A percentile compares a stretch with the other conserved stretches of the same genome.
phyloP scores from a whole-genome alignment of 805 yeast species.

The Kodamaea fukazawae region DNA sequence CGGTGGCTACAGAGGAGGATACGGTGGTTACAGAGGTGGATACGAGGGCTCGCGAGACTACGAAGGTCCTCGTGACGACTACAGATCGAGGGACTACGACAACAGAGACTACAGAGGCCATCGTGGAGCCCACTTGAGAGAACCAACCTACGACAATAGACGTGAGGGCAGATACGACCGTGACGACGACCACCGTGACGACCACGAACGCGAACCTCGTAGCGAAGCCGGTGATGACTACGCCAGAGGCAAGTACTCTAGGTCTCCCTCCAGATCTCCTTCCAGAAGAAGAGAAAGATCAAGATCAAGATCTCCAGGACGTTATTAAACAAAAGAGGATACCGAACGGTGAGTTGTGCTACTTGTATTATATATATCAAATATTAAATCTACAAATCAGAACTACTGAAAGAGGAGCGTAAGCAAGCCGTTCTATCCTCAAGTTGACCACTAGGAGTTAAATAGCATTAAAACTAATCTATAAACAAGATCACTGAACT shows the following conservation, averaged over 20 bases:
- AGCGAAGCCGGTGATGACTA: constrained; percentile 12
- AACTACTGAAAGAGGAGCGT: no score
- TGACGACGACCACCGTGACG: constrained; percentile 8
- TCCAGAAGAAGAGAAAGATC: constrained; percentile 18
- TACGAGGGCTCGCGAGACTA: constrained; percentile 16
- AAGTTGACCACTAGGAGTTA: no score
- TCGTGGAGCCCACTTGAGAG: constrained; percentile 17
- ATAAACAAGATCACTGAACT: no score
- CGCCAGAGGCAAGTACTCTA: constrained; percentile 33
- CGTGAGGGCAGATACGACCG: constrained; percentile 7
- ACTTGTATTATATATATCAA: no score
- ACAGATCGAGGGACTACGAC: constrained; percentile 9
- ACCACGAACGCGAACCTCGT: constrained; percentile 7
- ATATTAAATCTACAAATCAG: no score
- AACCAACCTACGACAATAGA: constrained; percentile 18
- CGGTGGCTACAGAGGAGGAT: constrained; percentile 18
- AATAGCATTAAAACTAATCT: no score
- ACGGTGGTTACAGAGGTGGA: constrained; percentile 15
- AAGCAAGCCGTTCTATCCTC: no score
- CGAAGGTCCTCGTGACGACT: constrained; percentile 17
- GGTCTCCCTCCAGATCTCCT: constrained; percentile 34
- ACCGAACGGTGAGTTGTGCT: no score
- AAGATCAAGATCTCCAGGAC: constrained; percentile 18
- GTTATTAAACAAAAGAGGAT: no score
- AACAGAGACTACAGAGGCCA: constrained; percentile 17